A percentile compares a stretch with the other conserved stretches of the same genome.
These are phyloP conservation scores for Beauveria brongniartii DNA, from an alignment of 2,329 filamentous ascomycete genomes.

Conservation along the genomic window DNA sequence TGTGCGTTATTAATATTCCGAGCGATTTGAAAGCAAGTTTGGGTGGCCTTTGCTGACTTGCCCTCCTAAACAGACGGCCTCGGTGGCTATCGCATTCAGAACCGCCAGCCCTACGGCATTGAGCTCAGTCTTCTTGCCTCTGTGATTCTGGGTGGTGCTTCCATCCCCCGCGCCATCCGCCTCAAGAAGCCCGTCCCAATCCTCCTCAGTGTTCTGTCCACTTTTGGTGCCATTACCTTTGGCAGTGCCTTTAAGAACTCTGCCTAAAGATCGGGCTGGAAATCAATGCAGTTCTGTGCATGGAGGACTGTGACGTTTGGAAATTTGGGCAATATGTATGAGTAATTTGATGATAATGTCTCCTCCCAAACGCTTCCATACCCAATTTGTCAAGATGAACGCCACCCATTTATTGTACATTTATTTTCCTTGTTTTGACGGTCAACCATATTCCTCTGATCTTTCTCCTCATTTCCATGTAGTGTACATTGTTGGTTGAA, in stretches of 20 bases:
- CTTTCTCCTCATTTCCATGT: background rate
- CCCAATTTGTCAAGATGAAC: background rate
- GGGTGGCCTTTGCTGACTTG: background rate
- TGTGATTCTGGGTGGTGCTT: constrained; percentile 71
- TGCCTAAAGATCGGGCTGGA: constrained; percentile 20
- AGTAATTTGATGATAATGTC: constrained; percentile 5
- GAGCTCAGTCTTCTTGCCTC: constrained; percentile 87
- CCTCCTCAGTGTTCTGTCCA: constrained; percentile 68
- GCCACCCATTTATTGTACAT: constrained; percentile 7
- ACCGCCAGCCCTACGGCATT: constrained; percentile 68
- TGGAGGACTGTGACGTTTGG: background rate
- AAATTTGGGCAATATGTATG: background rate
- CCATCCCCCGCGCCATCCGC: constrained; percentile 79
- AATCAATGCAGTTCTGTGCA: background rate
- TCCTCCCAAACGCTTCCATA: background rate
- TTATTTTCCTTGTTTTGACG: background rate
- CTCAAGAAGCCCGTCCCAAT: constrained; percentile 77
- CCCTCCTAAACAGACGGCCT: constrained; percentile 51
- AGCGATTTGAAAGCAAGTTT: background rate
- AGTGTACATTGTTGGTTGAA: background rate
- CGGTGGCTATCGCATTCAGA: constrained; percentile 72
- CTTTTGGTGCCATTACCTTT: constrained; percentile 72
- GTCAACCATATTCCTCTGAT: background rate
- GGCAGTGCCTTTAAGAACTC: constrained; percentile 55
- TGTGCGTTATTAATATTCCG: constrained; percentile 34